Percentiles rank a stretch among this genome's conserved stretches.
phyloP scores from a whole-genome alignment of 176 grass and related monocot genomes.

The Miscanthus lutarioriparius region DNA sequence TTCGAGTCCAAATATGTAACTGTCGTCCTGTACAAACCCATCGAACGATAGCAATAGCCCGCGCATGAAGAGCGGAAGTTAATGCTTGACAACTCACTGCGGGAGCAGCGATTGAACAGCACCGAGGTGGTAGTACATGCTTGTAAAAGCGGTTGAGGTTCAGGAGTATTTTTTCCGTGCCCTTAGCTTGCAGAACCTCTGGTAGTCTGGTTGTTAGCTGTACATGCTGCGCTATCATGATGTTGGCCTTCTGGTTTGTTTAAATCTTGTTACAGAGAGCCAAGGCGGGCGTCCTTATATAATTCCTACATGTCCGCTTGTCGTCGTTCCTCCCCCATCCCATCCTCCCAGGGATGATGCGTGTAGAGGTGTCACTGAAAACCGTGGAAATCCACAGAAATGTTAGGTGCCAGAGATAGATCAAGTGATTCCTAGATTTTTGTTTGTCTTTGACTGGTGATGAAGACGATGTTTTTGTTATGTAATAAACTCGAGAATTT shows the following conservation, averaged over 20 bases:
- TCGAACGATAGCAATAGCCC: slow-evolving; percentile 52
- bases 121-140: slow-evolving; percentile 25
- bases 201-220: slow-evolving; percentile 29
- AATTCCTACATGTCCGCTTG: slow-evolving; percentile 7
- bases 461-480: not conserved
- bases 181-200: slow-evolving; percentile 34
- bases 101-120: slow-evolving; percentile 31
- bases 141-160: slow-evolving; percentile 50
- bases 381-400: slow-evolving; percentile 41
- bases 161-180: slow-evolving; percentile 36
- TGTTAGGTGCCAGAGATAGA: slow-evolving; percentile 29
- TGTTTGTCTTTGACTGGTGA: slow-evolving; percentile 16
- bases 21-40: slow-evolving; percentile 88
- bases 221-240: slow-evolving; percentile 36
- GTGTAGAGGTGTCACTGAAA: slow-evolving; percentile 41
- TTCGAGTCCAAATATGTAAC: slow-evolving; percentile 96
- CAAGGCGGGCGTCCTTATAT: not conserved
- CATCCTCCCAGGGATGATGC: slow-evolving; percentile 10
- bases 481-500: slow-evolving; percentile 39
- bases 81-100: slow-evolving; percentile 54
- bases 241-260: slow-evolving; percentile 28
- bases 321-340: not conserved
- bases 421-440: slow-evolving; percentile 35
- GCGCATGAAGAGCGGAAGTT: slow-evolving; percentile 30
- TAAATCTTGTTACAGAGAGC: slow-evolving; percentile 4